Base-by-base conservation (phyloP, 2,329 filamentous ascomycete genomes). In the Talaromyces verruculosus region DNA sequence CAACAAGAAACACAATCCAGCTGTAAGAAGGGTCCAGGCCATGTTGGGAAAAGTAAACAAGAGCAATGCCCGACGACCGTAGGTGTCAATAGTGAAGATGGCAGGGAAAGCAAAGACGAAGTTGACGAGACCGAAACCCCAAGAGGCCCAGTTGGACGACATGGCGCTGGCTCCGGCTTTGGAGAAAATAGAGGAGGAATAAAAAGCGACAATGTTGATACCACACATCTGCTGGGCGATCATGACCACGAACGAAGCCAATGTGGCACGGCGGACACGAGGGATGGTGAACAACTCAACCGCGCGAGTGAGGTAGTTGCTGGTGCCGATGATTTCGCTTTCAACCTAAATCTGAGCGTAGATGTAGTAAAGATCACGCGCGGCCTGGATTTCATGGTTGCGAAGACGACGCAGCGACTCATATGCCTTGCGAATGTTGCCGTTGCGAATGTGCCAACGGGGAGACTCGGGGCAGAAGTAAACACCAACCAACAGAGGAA, bases 171-270 rank as follows among this genome's bases (percentile, higher is more conserved):
- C 85, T 4, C 88, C 88, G 1, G 88, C 84, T 0, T 88, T 75
- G 5, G 64, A 63, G 61, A 84, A 83, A 55, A 84, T 76, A 2
- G 87, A 88, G 0, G 87, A 88, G 0, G 87, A 89, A 77, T 93
- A 92, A 76, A 92, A 92, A 0, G 89, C 88, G 64, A 92, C 89
- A 65, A 92, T 90, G 73, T 91, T 91, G 76, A 90, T 83, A 78
- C 85, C 85, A 71, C 88, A 90, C 84, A 90, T 88, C 75, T 91
- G 88, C 76, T 91, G 89, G 0, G 87, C 88, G 71, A 91, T 88
- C 92, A 96, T 96, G 70, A 94, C 91, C 1, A 88, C 87, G 69
- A 88, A 91, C 0, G 91, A 90, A 5, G 91, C 92, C 35, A 91
- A 83, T 3, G 88, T 93, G 2, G 92, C 92, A 47, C 81, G 80